phyloP scores from a whole-genome alignment of 129 eudicot genomes.

The Saussurea involucrata region DNA sequence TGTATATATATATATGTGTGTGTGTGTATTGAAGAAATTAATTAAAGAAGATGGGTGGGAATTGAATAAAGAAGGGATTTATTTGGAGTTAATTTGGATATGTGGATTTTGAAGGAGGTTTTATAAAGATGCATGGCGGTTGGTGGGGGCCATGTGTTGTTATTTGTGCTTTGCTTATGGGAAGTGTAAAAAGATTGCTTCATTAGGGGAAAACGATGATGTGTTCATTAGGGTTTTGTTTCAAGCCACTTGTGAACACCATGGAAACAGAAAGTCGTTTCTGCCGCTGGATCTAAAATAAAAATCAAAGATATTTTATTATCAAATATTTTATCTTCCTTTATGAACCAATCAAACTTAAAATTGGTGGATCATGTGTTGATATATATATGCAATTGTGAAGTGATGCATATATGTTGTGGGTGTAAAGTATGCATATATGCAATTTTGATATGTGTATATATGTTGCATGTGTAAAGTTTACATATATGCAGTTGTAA shows the following conservation, averaged over 20 bases:
- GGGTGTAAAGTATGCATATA: too few species aligned
- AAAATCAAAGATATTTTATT: not conserved
- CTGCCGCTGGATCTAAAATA: not conserved
- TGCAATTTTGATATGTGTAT: too few species aligned
- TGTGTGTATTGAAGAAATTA: not conserved
- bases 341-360: too few species aligned
- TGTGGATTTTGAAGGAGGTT: constrained; percentile 14
- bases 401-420: too few species aligned
- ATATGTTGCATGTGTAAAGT: too few species aligned
- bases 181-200: constrained; percentile 43
- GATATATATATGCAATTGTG: too few species aligned
- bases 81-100: constrained; percentile 2
- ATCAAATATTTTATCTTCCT: too few species aligned
- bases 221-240: constrained; percentile 16
- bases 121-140: not conserved
- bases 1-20: not conserved
- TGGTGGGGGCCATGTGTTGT: constrained; percentile 26
- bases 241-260: not conserved
- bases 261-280: not conserved
- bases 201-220: constrained; percentile 36
- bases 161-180: constrained; percentile 43
- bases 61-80: not conserved
- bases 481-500: too few species aligned
- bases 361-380: too few species aligned
- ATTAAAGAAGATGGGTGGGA: not conserved